phyloP scores from a whole-genome alignment of 345 rosid species.

The Eucalyptus curtisii region DNA sequence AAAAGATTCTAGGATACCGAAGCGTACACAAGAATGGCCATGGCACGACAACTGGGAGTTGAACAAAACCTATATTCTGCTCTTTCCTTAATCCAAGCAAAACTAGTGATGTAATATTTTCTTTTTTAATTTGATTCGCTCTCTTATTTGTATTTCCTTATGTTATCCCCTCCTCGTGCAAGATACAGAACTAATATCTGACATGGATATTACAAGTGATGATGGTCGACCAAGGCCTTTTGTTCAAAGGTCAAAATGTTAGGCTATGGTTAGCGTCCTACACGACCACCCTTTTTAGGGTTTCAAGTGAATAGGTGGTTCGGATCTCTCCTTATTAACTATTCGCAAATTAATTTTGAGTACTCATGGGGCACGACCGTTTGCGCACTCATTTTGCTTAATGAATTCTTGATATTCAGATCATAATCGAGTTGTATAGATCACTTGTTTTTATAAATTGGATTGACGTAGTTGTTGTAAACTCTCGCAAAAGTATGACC shows the following conservation, averaged over 20 bases:
- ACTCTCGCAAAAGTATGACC: neutral
- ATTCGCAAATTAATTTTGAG: neutral
- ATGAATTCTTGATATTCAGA: neutral
- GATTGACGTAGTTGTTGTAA: neutral
- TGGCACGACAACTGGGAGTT: neutral
- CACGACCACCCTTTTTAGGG: neutral
- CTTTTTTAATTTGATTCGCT: neutral
- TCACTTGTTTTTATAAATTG: neutral
- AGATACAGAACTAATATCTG: neutral
- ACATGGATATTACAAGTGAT: neutral
- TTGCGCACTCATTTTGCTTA: neutral
- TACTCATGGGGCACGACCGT: neutral
- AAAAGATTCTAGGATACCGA: neutral
- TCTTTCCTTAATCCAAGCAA: neutral
- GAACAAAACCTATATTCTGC: neutral
- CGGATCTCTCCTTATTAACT: neutral
- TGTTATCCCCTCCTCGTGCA: neutral
- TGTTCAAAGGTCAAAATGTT: neutral
- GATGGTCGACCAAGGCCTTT: neutral
- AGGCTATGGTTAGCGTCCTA: neutral
- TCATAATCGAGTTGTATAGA: neutral
- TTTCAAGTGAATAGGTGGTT: neutral
- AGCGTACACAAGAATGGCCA: neutral
- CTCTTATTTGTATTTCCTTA: neutral
- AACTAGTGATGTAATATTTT: neutral